Conservation (phyloP, 73 alveolate species). For the Tetrahymena malaccensis region DNA sequence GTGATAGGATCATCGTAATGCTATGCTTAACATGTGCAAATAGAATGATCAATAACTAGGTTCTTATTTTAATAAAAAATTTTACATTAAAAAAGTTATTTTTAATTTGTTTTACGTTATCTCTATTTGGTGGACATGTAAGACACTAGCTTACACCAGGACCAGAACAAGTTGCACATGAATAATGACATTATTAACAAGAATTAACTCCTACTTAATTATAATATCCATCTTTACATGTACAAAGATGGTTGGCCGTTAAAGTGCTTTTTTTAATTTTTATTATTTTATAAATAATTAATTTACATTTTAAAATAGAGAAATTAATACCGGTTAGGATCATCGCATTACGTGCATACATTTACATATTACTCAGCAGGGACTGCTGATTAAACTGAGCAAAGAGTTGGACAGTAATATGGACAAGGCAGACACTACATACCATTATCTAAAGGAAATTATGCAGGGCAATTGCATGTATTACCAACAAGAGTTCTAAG, state of each 20-base stretch:
- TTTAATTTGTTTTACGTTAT: not conserved
- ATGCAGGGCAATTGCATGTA: not conserved
- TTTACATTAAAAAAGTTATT: too few species aligned
- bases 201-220: not conserved
- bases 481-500: not conserved
- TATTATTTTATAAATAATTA: too few species aligned
- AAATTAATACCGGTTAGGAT: not conserved
- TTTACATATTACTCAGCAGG: not conserved
- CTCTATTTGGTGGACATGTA: not conserved
- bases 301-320: too few species aligned
- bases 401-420: not conserved
- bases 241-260: not conserved
- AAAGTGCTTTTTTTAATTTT: too few species aligned
- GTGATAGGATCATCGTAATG: not conserved
- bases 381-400: not conserved
- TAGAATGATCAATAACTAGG: not conserved
- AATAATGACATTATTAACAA: not conserved
- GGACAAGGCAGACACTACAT: not conserved
- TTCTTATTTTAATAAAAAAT: not conserved
- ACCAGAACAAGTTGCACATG: not conserved
- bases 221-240: not conserved
- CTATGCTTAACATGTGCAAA: not conserved
- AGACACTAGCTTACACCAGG: not conserved
- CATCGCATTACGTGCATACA: not conserved
- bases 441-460: not conserved